Conservation (phyloP, 148 eudicot genomes). For the Rhododendron simsii region DNA sequence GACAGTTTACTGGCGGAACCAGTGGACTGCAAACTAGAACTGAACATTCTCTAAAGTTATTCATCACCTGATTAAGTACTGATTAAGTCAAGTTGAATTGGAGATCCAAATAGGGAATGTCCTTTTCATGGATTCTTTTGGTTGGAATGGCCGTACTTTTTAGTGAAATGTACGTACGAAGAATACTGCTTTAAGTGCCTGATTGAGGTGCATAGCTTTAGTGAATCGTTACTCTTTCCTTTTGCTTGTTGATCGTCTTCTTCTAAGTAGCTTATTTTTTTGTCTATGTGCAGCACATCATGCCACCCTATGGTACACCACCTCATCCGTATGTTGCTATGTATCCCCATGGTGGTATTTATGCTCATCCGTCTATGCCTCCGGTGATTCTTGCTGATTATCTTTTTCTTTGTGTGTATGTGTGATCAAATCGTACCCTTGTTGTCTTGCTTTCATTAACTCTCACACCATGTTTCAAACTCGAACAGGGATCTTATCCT, state of each 20-base stretch:
- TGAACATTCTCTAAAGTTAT: not conserved
- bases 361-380: constrained; percentile 94
- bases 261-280: not conserved
- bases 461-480: constrained; percentile 8
- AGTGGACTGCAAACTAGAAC: not conserved
- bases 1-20: not conserved
- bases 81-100: not conserved
- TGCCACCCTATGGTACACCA: constrained; percentile 98
- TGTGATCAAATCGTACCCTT: not conserved
- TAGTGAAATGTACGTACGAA: not conserved
- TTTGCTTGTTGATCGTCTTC: not conserved
- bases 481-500: constrained; percentile 85
- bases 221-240: not conserved
- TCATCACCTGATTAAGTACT: not conserved
- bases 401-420: not conserved
- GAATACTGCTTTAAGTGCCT: not conserved
- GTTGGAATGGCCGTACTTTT: not conserved
- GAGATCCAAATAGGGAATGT: not conserved
- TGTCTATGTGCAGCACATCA: constrained; percentile 59
- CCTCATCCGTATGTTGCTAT: constrained; percentile 99
- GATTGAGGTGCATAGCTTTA: not conserved
- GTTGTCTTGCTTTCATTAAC: constrained; percentile 1
- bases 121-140: not conserved
- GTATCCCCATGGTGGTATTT: constrained; percentile 97
- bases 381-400: constrained; percentile 51